Evolutionary conservation across 495 filamentous ascomycete genomes (phyloP), one percentile per base, ranked within the genome.

Genomic region (Trichoderma virens): DNA sequence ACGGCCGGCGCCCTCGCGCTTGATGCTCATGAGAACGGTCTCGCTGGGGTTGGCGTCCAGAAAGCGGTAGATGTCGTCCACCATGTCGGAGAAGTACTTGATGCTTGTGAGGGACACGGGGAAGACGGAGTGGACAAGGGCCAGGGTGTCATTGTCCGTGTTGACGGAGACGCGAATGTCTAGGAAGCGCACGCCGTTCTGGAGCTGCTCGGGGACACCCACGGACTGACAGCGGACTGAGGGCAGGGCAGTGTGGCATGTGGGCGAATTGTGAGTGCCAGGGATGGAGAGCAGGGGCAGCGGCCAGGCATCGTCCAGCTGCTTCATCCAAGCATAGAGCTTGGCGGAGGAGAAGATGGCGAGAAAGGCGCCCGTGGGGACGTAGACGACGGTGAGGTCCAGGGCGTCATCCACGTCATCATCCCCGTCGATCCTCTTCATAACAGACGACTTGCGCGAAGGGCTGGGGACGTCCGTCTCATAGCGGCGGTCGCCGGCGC

Each of bases 141-240:
- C 61, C 60, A 91, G 86, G 72, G 96, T 90, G 7, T 92, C 88
- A 43, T 91, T 83, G 65, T 83, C 77, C 5, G 90, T 75, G 64
- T 78, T 79, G 66, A 88, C 90, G 84, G 35, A 91, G 18, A 85
- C 90, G 54, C 94, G 87, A 65, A 98, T 86, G 72, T 98, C 94
- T 68, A 98, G 86, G 79, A 97, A 98, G 62, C 94, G 91, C 27
- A 98, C 87, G 39, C 94, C 94, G 75, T 96, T 95, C 60, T 88
- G 77, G 60, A 98, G 83, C 72, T 98, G 94, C 59, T 85, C 84
- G 51, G 79, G 80, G 5, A 92, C 82, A 54, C 83, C 77, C 28
- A 92, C 91, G 30, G 90, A 87, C 75, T 98, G 94, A 76, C 94
- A 98, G 63, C 94, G 89, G 14, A 98, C 94, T 0, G 91, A 94